Evolutionary conservation across 768 basidiomycete genomes (phyloP), one percentile per base, ranked within the genome.

Genomic region (Rubroboletus satanas): DNA sequence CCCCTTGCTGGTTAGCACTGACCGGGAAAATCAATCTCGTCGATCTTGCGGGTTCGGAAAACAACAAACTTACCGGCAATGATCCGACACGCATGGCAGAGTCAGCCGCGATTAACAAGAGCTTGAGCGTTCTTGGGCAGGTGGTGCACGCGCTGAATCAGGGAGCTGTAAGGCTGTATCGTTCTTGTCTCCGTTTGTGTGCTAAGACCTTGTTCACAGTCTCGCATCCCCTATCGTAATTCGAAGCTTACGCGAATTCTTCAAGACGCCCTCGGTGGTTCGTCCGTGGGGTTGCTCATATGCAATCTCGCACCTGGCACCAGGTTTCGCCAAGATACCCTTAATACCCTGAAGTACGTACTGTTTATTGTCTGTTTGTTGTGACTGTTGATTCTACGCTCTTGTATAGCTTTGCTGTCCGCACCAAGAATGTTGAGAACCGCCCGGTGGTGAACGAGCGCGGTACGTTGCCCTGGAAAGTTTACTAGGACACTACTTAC

Each of bases 1-100:
- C 2, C 17, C 17, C 23, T 41, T 35, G 14, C 35, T 26, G 18
- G 48, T 23, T 57, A 90, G 90, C 79, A 41, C 67, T 86, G 46
- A 79, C 77, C 2, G 91, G 90, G 10, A 90, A 88, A 67, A 85
- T 93, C 52, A 90, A 90, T 59, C 80, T 94, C 9, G 90, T 93
- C 11, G 93, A 95, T 72, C 79, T 95, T 28, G 93, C 93, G 17
- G 93, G 93, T 28, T 92, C 89, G 0, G 93, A 95, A 73, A 93
- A 93, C 64, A 94, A 93, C 69, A 94, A 90, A 77, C 77, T 88
- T 28, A 93, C 93, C 5, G 92, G 93, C 5, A 94, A 93, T 60
- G 88, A 94, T 66, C 75, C 83, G 1, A 83, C 81, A n/a, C 83
- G 93, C 2, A 92, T 94, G 87, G 83, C 85, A 3, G 93, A 96